phyloP scores from a whole-genome alignment of 331 rosid species.

The Saraca asoca region DNA sequence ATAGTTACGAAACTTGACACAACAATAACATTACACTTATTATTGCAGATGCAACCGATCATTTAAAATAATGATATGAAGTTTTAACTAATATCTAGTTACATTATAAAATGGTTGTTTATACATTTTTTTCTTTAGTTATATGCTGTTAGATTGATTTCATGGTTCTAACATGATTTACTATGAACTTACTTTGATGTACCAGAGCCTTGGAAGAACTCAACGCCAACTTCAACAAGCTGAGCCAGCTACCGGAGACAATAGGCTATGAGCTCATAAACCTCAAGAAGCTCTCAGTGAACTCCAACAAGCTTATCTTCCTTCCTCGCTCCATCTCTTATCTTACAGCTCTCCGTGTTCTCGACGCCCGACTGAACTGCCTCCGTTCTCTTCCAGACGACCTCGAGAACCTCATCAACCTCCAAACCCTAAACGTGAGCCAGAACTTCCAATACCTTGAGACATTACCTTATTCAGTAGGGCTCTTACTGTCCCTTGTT shows the following conservation, averaged over 20 bases:
- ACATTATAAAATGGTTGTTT: too few species aligned
- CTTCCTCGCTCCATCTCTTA: conserved; percentile 70
- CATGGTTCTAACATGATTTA: conserved; percentile 26
- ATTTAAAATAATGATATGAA: too few species aligned
- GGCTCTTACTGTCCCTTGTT: conserved; percentile 66
- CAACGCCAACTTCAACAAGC: conserved; percentile 87
- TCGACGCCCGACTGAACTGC: conserved; percentile 86
- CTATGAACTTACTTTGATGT: too few species aligned
- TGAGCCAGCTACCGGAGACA: conserved; percentile 59
- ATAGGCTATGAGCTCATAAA: conserved; percentile 69
- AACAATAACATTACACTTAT: too few species aligned
- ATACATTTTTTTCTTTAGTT: too few species aligned
- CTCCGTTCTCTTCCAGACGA: conserved; percentile 73
- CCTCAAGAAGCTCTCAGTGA: conserved; percentile 69
- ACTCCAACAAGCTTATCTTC: conserved; percentile 71
- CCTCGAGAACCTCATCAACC: conserved; percentile 80
- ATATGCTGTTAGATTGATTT: background rate
- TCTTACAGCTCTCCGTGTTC: conserved; percentile 51
- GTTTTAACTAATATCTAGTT: too few species aligned
- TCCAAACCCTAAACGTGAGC: conserved; percentile 73
- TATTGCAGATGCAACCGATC: too few species aligned
- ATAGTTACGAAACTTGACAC: too few species aligned
- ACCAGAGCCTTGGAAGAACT: conserved; percentile 80
- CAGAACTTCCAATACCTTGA: conserved; percentile 88
- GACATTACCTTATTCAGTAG: conserved; percentile 70